Percentiles rank a stretch among this genome's conserved stretches.
phyloP scores from a whole-genome alignment of 176 grass and related monocot species.

The Thalia dealbata region DNA sequence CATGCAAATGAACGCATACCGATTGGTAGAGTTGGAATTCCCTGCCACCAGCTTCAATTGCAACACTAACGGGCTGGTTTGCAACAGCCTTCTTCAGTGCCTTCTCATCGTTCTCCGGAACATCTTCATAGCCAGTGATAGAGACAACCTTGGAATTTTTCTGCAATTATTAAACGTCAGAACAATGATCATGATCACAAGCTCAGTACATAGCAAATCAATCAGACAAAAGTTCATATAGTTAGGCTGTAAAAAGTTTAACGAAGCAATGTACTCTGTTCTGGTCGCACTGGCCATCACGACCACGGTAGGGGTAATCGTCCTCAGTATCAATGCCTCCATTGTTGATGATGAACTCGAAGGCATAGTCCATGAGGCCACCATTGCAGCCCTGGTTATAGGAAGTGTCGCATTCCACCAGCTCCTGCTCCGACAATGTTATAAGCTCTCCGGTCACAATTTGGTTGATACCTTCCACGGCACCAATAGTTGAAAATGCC shows the following conservation, averaged over 20 bases:
- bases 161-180: neutral
- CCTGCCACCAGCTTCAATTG: conserved; percentile 20
- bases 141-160: conserved; percentile 13
- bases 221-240: neutral
- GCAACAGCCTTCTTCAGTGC: conserved; percentile 9
- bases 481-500: conserved; percentile 16
- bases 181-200: neutral
- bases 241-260: neutral
- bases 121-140: conserved; percentile 9
- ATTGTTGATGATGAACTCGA: conserved; percentile 16
- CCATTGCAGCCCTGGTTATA: conserved; percentile 23
- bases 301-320: conserved; percentile 1
- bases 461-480: conserved; percentile 15
- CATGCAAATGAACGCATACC: neutral
- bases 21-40: conserved; percentile 14
- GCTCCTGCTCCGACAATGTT: conserved; percentile 8
- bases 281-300: conserved; percentile 4
- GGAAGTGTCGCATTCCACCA: conserved; percentile 8
- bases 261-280: neutral
- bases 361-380: conserved; percentile 17
- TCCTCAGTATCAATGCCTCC: conserved; percentile 11
- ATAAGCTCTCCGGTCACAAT: conserved; percentile 12
- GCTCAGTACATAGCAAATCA: neutral
- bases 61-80: conserved; percentile 16
- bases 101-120: conserved; percentile 13